Base-by-base conservation (phyloP, 2,329 filamentous ascomycete species). In the Colletotrichum kahawae region DNA sequence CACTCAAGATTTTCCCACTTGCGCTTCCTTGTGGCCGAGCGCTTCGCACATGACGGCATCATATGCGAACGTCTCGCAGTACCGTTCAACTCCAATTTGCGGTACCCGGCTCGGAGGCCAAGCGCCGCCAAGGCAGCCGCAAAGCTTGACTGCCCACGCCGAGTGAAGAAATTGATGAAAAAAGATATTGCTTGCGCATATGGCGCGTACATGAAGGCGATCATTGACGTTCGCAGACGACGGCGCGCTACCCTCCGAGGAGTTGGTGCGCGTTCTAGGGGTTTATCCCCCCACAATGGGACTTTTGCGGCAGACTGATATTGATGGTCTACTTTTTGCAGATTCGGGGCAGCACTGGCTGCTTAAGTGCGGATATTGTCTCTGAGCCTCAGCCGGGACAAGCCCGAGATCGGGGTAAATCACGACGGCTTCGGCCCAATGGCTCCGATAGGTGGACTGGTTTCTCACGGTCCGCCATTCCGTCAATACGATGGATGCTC, bases 71-170 rank as follows among this genome's bases (percentile, higher is more conserved):
- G 21, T 24, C 5, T 29, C 10, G 4, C 14, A 9, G 21, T 27
- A 27, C 21, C 13, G 13, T 16, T 4, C 27, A 1, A 12, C 2
- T n/a, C 10, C 1, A 38, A 18, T 1, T 2, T 7, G 3, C 12
- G 7, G 8, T n/a, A n/a, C n/a, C 16, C 27, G 8, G 7, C 9
- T 9, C 29, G 9, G 21, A 54, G 16, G n/a, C 34, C 13, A 51
- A 67, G 56, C 13, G 4, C 21, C 14, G 54, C 60, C 71, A 62
- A 59, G 54, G 54, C 38, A 75, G 69, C 63, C 69, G 69, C 68
- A 71, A 71, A 57, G 68, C 68, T 67, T 71, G 24, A 43, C 10
- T 14, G 4, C 33, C 4, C 24, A 13, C 18, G 8, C 36, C 68
- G 27, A 29, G 18, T 4, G 24, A 18, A 14, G 48, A 8, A 8